These are phyloP conservation scores for Schwanniomyces vanrijiae DNA, from an alignment of 805 yeast species.

Conservation along the genomic window DNA sequence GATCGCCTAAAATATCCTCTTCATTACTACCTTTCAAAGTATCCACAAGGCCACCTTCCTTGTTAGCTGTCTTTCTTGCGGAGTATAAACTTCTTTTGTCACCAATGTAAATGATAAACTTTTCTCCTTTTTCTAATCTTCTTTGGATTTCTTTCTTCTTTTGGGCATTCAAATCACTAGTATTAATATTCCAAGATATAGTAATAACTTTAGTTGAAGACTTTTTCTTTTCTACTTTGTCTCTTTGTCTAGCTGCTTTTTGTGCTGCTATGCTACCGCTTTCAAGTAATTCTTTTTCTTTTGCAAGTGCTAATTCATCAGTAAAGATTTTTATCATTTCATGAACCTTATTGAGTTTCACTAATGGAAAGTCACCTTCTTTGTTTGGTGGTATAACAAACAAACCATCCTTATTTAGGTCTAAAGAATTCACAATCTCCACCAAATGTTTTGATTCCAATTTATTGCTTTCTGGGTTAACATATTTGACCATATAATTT, in stretches of 20 bases:
- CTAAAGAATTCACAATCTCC: constrained; percentile 31
- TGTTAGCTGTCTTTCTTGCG: constrained; percentile 12
- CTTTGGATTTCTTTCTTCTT: constrained; percentile 33
- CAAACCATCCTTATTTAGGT: constrained; percentile 25
- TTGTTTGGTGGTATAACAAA: constrained; percentile 16
- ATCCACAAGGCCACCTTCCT: constrained; percentile 10
- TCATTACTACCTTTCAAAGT: constrained; percentile 1
- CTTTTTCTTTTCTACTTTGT: constrained; percentile 35
- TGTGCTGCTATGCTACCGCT: constrained; percentile 34
- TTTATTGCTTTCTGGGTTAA: constrained; percentile 23
- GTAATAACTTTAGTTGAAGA: constrained; percentile 32
- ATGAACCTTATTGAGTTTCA: constrained; percentile 21
- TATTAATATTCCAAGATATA: constrained; percentile 38
- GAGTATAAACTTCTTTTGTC: constrained; percentile 17
- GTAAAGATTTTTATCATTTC: constrained; percentile 35
- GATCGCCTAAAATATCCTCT: constrained; percentile 12
- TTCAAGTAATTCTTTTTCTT: constrained; percentile 30
- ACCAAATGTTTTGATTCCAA: constrained; percentile 22
- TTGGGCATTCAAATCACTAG: constrained; percentile 38
- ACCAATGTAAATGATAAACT: constrained; percentile 26
- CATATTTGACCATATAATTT: constrained; percentile 24
- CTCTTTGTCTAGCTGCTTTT: constrained; percentile 24
- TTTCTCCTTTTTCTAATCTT: constrained; percentile 32
- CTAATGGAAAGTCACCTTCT: constrained; percentile 22
- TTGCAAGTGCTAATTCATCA: constrained; percentile 30